A percentile compares a stretch with the other conserved stretches of the same genome.
These are phyloP conservation scores for Naganishia onofrii DNA, from an alignment of 768 basidiomycete species.

Conservation along the genomic window DNA sequence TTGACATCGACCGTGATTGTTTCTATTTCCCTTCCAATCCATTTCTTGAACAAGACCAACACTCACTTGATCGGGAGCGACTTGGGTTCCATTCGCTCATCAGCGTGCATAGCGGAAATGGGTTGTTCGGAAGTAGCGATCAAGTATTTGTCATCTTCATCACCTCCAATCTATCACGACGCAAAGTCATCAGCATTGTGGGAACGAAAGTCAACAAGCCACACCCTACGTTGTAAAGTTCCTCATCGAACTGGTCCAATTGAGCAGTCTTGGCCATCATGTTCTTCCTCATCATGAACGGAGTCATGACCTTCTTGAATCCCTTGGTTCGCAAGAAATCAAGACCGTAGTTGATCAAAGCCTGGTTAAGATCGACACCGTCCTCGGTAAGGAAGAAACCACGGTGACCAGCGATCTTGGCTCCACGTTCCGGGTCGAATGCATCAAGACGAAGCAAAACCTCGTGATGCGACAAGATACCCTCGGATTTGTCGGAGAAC, in stretches of 20 bases:
- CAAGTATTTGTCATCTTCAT: slow-evolving; percentile 94
- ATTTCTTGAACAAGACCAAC: too few relatives aligned
- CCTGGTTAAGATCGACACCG: slow-evolving; percentile 95
- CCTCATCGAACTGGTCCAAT: slow-evolving; percentile 96
- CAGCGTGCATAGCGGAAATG: slow-evolving; percentile 89
- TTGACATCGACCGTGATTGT: too few relatives aligned
- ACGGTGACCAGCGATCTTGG: slow-evolving; percentile 87
- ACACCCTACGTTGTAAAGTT: slow-evolving; percentile 80
- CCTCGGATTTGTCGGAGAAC: slow-evolving; percentile 62
- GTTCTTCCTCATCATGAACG: slow-evolving; percentile 98
- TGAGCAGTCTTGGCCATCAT: slow-evolving; percentile 98
- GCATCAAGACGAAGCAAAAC: slow-evolving; percentile 88
- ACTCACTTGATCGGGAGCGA: slow-evolving; percentile 80
- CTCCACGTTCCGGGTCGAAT: slow-evolving; percentile 91
- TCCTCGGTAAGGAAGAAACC: slow-evolving; percentile 95
- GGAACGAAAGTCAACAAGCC: background rate
- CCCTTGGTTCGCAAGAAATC: slow-evolving; percentile 78
- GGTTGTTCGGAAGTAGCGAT: slow-evolving; percentile 99
- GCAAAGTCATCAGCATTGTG: background rate
- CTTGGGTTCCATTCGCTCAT: slow-evolving; percentile 96
- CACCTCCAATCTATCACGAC: slow-evolving; percentile 67
- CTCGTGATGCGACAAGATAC: slow-evolving; percentile 95
- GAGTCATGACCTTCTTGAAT: slow-evolving; percentile 93
- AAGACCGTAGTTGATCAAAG: slow-evolving; percentile 87
- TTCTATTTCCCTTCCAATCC: background rate